A percentile compares a stretch with the other conserved stretches of the same genome.
phyloP scores from a whole-genome alignment of 1,139 yeast species.

The Taiozyma sp. region DNA sequence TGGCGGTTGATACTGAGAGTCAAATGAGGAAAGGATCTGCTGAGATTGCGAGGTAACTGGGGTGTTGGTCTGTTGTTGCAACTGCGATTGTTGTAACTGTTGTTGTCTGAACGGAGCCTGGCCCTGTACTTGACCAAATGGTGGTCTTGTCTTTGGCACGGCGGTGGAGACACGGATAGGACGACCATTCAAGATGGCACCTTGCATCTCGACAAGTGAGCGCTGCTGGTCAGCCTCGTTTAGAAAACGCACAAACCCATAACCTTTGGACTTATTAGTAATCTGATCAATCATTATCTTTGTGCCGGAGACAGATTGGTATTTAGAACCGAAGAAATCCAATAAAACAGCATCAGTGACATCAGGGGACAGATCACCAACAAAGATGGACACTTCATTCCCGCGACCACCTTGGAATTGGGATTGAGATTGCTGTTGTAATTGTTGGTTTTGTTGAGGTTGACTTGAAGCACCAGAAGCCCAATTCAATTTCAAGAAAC shows the following conservation, averaged over 20 bases:
- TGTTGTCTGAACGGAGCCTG: conserved; percentile 10
- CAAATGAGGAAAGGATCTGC: conserved; percentile 16
- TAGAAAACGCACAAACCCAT: conserved; percentile 85
- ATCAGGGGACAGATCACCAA: conserved; percentile 77
- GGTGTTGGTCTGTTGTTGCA: conserved; percentile 6
- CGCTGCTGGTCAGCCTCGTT: conserved; percentile 66
- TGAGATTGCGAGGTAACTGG: conserved; percentile 13
- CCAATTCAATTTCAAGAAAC: conserved; percentile 74
- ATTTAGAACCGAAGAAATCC: conserved; percentile 64
- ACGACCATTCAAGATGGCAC: conserved; percentile 64
- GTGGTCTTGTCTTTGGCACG: conserved; percentile 51
- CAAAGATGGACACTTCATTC: conserved; percentile 66
- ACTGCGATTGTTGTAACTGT: conserved; percentile 8
- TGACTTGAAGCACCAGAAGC: conserved; percentile 53
- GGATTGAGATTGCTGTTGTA: conserved; percentile 10
- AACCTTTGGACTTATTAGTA: conserved; percentile 75
- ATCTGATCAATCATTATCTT: conserved; percentile 81
- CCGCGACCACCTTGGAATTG: background rate
- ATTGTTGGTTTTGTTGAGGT: conserved; percentile 17
- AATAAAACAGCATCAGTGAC: conserved; percentile 68
- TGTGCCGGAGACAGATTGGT: conserved; percentile 74
- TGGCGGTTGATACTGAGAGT: conserved; percentile 32
- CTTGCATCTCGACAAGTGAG: conserved; percentile 82
- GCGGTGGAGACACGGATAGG: conserved; percentile 75
- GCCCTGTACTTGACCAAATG: conserved; percentile 8